Percentiles rank a stretch among this genome's conserved stretches.
Evolutionary conservation across 768 basidiomycete genomes (phyloP).

Genomic region (Auricularia auricula-judae): DNA sequence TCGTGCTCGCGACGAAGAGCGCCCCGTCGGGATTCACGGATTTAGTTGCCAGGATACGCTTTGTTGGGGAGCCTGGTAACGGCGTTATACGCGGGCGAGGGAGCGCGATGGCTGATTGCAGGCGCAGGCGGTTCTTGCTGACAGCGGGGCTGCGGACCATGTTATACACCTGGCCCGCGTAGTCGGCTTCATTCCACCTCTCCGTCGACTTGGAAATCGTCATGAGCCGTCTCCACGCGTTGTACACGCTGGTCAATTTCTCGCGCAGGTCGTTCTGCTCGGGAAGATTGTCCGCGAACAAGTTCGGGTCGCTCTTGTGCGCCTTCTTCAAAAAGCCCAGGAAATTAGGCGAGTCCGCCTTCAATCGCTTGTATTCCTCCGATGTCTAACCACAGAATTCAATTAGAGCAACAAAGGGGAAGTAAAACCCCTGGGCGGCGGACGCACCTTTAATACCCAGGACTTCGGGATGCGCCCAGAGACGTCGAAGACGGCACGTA

Average conservation of each 20-base stretch:
- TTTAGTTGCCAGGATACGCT: constrained; percentile 26
- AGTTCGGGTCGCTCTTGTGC: constrained; percentile 21
- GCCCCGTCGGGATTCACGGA: constrained; percentile 38
- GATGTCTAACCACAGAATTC: background rate
- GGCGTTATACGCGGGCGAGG: constrained; percentile 31
- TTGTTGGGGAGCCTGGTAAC: constrained; percentile 18
- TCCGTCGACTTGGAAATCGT: constrained; percentile 34
- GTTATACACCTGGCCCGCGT: constrained; percentile 46
- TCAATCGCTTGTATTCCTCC: background rate
- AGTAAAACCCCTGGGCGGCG: background rate
- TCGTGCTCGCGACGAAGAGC: constrained; percentile 32
- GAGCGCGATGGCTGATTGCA: constrained; percentile 37
- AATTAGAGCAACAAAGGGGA: background rate
- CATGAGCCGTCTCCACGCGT: constrained; percentile 33
- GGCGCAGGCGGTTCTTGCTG: constrained; percentile 27
- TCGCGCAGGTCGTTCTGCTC: constrained; percentile 19
- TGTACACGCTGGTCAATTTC: constrained; percentile 30
- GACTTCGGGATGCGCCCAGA: background rate
- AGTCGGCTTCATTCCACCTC: constrained; percentile 45
- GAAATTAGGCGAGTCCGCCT: constrained; percentile 16
- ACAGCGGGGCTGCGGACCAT: constrained; percentile 37
- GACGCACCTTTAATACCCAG: background rate
- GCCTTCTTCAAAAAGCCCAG: constrained; percentile 25
- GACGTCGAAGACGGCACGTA: background rate
- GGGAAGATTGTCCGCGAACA: constrained; percentile 26